A percentile compares a stretch with the other conserved stretches of the same genome.
These are phyloP conservation scores for Byssothecium circinans DNA, from an alignment of 2,329 filamentous ascomycete species.

Conservation along the genomic window DNA sequence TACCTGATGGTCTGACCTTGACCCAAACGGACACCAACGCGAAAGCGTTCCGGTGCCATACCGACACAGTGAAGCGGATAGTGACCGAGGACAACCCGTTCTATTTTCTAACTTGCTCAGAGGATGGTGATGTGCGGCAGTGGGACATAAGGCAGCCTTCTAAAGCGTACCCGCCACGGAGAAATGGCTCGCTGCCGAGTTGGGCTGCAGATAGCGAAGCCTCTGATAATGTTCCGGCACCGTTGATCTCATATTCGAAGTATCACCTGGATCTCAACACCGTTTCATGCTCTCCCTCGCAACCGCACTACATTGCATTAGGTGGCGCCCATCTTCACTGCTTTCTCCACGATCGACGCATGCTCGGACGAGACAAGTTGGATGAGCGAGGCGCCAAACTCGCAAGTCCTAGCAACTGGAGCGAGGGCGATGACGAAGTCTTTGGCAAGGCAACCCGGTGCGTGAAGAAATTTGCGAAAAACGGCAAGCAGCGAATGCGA, in stretches of 20 bases:
- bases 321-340: constrained; percentile 70
- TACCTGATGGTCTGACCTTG: constrained; percentile 58
- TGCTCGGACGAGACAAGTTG: constrained; percentile 63
- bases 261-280: constrained; percentile 67
- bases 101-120: constrained; percentile 70
- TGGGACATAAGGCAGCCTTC: constrained; percentile 68
- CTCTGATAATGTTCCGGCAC: constrained; percentile 59
- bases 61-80: constrained; percentile 68
- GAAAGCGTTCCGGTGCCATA: constrained; percentile 65
- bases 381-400: constrained; percentile 55
- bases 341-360: constrained; percentile 68
- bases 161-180: constrained; percentile 59
- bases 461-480: constrained; percentile 66
- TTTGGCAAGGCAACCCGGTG: constrained; percentile 65
- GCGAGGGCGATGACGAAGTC: constrained; percentile 53
- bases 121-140: constrained; percentile 70
- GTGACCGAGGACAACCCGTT: constrained; percentile 67
- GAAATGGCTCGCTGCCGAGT: constrained; percentile 24
- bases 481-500: constrained; percentile 58
- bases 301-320: constrained; percentile 70
- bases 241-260: constrained; percentile 67
- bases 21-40: constrained; percentile 62
- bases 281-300: constrained; percentile 67
- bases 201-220: constrained; percentile 41
- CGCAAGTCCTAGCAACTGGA: constrained; percentile 47